phyloP scores from a whole-genome alignment of 2,329 filamentous ascomycete genomes.

The Metarhizium brunneum region DNA sequence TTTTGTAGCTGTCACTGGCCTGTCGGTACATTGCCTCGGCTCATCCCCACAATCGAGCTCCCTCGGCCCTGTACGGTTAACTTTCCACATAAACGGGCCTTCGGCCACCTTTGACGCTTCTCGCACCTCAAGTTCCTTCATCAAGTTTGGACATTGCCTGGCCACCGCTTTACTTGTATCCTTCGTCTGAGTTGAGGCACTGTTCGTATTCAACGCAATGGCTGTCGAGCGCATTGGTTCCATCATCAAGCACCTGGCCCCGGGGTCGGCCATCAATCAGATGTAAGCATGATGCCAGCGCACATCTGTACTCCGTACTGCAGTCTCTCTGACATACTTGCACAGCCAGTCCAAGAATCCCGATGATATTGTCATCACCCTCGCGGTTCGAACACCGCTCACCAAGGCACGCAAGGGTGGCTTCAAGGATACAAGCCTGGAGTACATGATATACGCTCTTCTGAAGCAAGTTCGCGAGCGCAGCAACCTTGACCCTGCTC shows the following conservation, averaged over 20 bases:
- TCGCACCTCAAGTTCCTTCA: not conserved
- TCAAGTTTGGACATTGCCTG: not conserved
- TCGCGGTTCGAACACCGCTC: conserved; percentile 81
- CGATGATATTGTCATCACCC: conserved; percentile 93
- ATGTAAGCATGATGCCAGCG: conserved; percentile 51
- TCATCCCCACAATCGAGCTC: conserved; percentile 16
- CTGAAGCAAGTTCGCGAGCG: conserved; percentile 66
- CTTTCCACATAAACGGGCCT: conserved; percentile 11
- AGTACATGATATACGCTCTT: conserved; percentile 76
- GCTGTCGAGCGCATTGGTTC: conserved; percentile 78
- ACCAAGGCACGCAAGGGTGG: conserved; percentile 85
- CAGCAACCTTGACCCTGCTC: conserved; percentile 66
- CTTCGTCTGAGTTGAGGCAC: not conserved
- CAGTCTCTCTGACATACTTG: not conserved
- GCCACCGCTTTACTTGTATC: not conserved
- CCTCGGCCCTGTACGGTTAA: conserved; percentile 11
- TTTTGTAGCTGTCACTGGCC: not conserved
- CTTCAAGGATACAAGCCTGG: conserved; percentile 87
- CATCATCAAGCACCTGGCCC: conserved; percentile 78
- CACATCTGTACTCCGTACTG: not conserved
- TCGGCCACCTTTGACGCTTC: not conserved
- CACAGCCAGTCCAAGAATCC: conserved; percentile 79
- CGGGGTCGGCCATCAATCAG: conserved; percentile 59
- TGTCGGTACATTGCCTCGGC: conserved; percentile 17
- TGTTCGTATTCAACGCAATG: conserved; percentile 40